Evolutionary conservation across 768 basidiomycete genomes (phyloP).

Genomic region (Tricholoma saponaceum): DNA sequence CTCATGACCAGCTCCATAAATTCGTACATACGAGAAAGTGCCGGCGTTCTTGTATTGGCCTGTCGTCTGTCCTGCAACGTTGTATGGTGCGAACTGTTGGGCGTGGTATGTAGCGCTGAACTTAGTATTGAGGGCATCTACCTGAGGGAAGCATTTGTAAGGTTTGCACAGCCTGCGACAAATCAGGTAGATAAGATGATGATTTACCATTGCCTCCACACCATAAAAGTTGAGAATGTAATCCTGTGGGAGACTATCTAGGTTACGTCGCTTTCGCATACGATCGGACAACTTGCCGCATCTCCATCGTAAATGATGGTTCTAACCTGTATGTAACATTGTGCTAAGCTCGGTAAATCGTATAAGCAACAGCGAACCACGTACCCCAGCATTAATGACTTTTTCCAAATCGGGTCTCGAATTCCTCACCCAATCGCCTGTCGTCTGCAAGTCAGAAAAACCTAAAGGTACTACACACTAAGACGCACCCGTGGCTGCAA

Average conservation of each 20-base stretch:
- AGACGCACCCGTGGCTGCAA: slow-evolving; percentile 40
- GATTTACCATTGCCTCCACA: slow-evolving; percentile 50
- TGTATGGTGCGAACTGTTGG: slow-evolving; percentile 44
- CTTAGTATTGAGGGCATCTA: slow-evolving; percentile 42
- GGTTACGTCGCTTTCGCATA: background rate
- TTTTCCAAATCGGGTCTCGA: slow-evolving; percentile 45
- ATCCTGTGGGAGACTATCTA: slow-evolving; percentile 27
- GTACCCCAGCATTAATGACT: slow-evolving; percentile 53
- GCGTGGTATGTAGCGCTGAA: slow-evolving; percentile 37
- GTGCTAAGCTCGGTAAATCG: background rate
- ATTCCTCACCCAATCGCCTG: slow-evolving; percentile 58
- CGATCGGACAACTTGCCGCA: slow-evolving; percentile 35
- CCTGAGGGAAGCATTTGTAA: slow-evolving; percentile 21
- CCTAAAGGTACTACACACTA: slow-evolving; percentile 1
- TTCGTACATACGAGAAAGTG: slow-evolving; percentile 49
- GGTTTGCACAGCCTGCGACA: background rate
- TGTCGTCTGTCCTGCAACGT: slow-evolving; percentile 43
- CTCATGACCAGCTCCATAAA: slow-evolving; percentile 45
- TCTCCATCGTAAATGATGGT: slow-evolving; percentile 56
- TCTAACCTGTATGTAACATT: slow-evolving; percentile 24
- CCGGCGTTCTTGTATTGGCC: slow-evolving; percentile 60
- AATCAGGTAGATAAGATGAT: background rate
- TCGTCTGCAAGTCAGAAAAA: background rate
- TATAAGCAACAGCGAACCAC: background rate
- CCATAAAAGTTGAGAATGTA: slow-evolving; percentile 53